Base-by-base conservation (phyloP, 2,329 filamentous ascomycete genomes). In the Aspergillus jensenii region DNA sequence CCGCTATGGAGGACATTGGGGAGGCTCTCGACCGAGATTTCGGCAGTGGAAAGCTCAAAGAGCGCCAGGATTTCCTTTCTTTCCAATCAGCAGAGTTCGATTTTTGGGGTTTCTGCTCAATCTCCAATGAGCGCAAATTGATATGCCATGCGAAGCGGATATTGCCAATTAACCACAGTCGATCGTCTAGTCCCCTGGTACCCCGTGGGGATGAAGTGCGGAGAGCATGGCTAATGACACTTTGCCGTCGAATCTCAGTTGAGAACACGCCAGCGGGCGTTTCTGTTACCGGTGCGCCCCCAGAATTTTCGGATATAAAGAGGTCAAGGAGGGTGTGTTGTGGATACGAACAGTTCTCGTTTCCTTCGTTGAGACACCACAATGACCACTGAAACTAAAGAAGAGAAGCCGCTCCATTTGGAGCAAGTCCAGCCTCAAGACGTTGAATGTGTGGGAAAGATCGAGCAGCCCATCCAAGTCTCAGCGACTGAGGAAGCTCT, bases 1-100 rank as follows among this genome's bases (percentile, higher is more conserved):
- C 51, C 51, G 51, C 51, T 3, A 23, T 17, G 31, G 11, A 15
- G 15, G 39, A 39, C 31, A 31, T 12, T 9, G 27, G 4, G 31
- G 15, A 23, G 37, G 27, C 41, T 45, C 27, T 53, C 51, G 51
- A 53, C 51, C 51, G 51, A 53, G 51, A 52, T 8, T 31, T 11
- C 27, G 8, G 8, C 27, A 46, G 41, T 53, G 51, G 31, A 25
- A 39, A 46, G 27, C 23, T 17, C n/a, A 15, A 9, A 14, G n/a
- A 12, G 19, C 23, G 23, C 27, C 27, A 31, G 15, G 8, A 44
- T 17, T 12, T 43, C 21, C 4, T 43, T 23, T 17, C 27, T 40
- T 17, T 52, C 51, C 51, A 46, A 45, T 46, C 27, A 53, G 11
- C 17, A 39, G 27, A 4, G 1, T 1, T 17, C 1, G 19, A 35